These are phyloP conservation scores for Beauveria scarabaeidicola DNA, from an alignment of 2,329 filamentous ascomycete genomes.

Conservation along the genomic window DNA sequence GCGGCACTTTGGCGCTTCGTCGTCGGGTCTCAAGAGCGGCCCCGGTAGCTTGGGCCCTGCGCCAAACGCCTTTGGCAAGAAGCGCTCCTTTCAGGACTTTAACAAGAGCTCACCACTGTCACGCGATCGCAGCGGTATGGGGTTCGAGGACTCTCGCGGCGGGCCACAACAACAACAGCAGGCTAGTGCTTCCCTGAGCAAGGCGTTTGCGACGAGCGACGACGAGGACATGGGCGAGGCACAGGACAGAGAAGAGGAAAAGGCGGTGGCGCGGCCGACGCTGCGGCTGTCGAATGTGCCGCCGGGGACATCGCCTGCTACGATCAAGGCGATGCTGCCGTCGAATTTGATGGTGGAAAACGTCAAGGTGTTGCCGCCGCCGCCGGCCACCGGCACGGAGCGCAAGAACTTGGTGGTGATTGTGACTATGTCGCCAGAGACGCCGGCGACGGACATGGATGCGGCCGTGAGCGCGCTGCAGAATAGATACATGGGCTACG, in stretches of 20 bases:
- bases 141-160: slow-evolving; percentile 31
- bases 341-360: slow-evolving; percentile 58
- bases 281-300: slow-evolving; percentile 53
- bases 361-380: slow-evolving; percentile 58
- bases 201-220: slow-evolving; percentile 63
- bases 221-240: slow-evolving; percentile 43
- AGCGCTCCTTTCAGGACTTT: slow-evolving; percentile 40
- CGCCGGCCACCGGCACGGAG: slow-evolving; percentile 43
- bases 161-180: slow-evolving; percentile 29
- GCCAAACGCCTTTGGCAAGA: slow-evolving; percentile 42
- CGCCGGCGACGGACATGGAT: slow-evolving; percentile 76
- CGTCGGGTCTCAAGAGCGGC: slow-evolving; percentile 46
- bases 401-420: slow-evolving; percentile 69
- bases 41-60: slow-evolving; percentile 53
- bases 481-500: slow-evolving; percentile 77
- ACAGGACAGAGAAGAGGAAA: slow-evolving; percentile 41
- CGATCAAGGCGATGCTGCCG: slow-evolving; percentile 51
- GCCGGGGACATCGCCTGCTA: slow-evolving; percentile 49
- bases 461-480: slow-evolving; percentile 67
- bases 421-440: slow-evolving; percentile 71
- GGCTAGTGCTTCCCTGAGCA: slow-evolving; percentile 39
- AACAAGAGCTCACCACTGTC: slow-evolving; percentile 23
- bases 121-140: slow-evolving; percentile 22
- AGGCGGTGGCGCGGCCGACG: slow-evolving; percentile 53
- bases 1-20: slow-evolving; percentile 53